These are phyloP conservation scores for Daldinia eschscholtzii DNA, from an alignment of 2,329 filamentous ascomycete genomes.

Conservation along the genomic window DNA sequence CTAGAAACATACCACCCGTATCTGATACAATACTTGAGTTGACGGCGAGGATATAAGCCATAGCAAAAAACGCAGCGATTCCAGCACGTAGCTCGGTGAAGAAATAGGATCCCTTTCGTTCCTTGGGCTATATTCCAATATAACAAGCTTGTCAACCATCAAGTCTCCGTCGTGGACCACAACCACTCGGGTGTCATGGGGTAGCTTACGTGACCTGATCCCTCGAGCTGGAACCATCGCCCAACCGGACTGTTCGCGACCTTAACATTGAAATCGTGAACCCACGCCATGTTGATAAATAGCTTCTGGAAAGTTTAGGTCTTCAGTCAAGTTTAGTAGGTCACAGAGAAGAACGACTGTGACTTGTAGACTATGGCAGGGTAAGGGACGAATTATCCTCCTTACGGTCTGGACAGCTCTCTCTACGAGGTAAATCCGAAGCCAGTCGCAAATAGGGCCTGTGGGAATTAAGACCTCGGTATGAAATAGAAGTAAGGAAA, in stretches of 20 bases:
- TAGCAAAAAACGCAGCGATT: slow-evolving; percentile 77
- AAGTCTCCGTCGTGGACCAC: not conserved
- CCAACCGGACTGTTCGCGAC: slow-evolving; percentile 76
- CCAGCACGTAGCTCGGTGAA: slow-evolving; percentile 88
- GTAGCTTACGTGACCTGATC: slow-evolving; percentile 79
- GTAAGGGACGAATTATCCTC: not conserved
- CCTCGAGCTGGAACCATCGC: slow-evolving; percentile 82
- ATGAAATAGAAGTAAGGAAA: not conserved
- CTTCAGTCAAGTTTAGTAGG: not conserved
- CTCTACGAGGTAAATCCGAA: not conserved
- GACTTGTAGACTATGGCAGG: not conserved
- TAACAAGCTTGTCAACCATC: slow-evolving; percentile 42
- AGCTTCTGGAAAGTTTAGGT: not conserved
- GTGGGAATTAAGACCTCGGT: not conserved
- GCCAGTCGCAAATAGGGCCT: not conserved
- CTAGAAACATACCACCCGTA: slow-evolving; percentile 45
- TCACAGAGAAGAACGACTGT: not conserved
- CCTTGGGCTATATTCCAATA: slow-evolving; percentile 65
- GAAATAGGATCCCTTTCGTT: slow-evolving; percentile 81
- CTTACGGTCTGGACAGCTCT: not conserved
- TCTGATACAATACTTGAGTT: slow-evolving; percentile 51
- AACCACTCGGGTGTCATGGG: slow-evolving; percentile 41
- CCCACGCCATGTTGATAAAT: slow-evolving; percentile 60
- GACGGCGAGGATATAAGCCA: slow-evolving; percentile 66
- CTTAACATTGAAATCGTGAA: slow-evolving; percentile 64